Evolutionary conservation across 176 grass and related monocot species (phyloP), one percentile per base, ranked within the genome.

Genomic region (Bromus sterilis): DNA sequence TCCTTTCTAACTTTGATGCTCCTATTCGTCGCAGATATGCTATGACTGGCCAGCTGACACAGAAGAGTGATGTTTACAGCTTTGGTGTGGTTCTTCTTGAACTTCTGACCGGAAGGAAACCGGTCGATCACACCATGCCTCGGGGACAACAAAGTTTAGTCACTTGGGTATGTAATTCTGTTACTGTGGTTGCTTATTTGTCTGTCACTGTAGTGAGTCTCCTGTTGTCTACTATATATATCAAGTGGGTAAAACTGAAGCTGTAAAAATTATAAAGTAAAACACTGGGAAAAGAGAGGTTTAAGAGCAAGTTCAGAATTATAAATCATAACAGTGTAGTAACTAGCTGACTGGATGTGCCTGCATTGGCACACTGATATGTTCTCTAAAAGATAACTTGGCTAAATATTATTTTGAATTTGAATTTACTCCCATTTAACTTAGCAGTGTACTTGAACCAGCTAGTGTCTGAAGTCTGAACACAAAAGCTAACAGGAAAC

Each of bases 51-150:
- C 88, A 86, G 66, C 59, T 90, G 23, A 90, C 88, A 36, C 83
- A 86, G 29, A 90, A 90, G 75, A 90, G 88, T 30, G 88, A 90
- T 51, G 88, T 90, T 46, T 90, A 90, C 46, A 90, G 88, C 58
- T 90, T 86, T 73, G 88, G 88, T 24, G 88, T 90, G 11, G 88
- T 90, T 44, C 88, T 90, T 78, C 77, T 90, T 25, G 88, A 90
- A 86, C 88, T 90, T 78, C 75, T 90, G 46, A 90, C 88, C 78
- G 88, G 88, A 74, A 90, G 88, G 74, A 90, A 90, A 86, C 88
- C 88, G 1, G 88, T 90, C 1, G 88, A 90, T 82, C 88, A 90
- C 58, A 90, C 88, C 67, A 90, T 90, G 88, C 88, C 88, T 67
- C 88, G 83, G 18, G 88, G 88, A 31, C 88, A 90, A 25, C 88